These are phyloP conservation scores for Periconia sp. DNA, from an alignment of 2,329 filamentous ascomycete species.

Conservation along the genomic window DNA sequence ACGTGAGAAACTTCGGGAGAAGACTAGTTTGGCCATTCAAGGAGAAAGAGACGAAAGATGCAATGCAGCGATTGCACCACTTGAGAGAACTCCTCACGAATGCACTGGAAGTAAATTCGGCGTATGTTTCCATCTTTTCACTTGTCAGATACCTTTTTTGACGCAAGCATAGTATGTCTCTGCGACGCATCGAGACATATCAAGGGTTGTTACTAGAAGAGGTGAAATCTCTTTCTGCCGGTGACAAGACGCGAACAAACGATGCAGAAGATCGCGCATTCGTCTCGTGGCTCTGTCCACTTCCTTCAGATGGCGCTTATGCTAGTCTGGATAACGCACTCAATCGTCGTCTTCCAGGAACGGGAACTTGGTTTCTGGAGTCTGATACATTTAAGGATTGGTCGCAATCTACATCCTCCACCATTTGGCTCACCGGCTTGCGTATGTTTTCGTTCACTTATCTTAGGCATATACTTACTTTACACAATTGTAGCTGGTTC, in stretches of 20 bases:
- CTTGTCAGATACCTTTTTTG: neutral
- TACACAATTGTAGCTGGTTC: conserved; percentile 4
- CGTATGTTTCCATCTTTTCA: conserved; percentile 4
- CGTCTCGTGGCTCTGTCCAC: conserved; percentile 5
- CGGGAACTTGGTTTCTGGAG: conserved; percentile 7
- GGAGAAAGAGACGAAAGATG: conserved; percentile 18
- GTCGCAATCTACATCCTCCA: neutral
- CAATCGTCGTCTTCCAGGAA: conserved; percentile 2
- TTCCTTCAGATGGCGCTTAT: conserved; percentile 2
- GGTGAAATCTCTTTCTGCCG: conserved; percentile 1
- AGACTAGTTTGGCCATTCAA: conserved; percentile 16
- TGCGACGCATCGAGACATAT: conserved; percentile 6
- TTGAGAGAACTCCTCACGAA: conserved; percentile 9
- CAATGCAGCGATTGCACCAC: conserved; percentile 8
- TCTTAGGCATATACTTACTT: neutral
- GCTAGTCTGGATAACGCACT: conserved; percentile 8
- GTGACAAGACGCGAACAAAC: conserved; percentile 1
- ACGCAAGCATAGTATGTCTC: neutral
- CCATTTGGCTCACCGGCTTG: conserved; percentile 8
- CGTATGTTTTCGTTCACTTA: neutral
- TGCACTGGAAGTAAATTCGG: conserved; percentile 10
- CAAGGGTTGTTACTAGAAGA: neutral
- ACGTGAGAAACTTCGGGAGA: conserved; percentile 9
- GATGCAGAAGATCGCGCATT: neutral
- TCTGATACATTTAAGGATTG: conserved; percentile 8